Evolutionary conservation across 129 eudicot genomes (phyloP).

Genomic region (Flaveria trinervia): DNA sequence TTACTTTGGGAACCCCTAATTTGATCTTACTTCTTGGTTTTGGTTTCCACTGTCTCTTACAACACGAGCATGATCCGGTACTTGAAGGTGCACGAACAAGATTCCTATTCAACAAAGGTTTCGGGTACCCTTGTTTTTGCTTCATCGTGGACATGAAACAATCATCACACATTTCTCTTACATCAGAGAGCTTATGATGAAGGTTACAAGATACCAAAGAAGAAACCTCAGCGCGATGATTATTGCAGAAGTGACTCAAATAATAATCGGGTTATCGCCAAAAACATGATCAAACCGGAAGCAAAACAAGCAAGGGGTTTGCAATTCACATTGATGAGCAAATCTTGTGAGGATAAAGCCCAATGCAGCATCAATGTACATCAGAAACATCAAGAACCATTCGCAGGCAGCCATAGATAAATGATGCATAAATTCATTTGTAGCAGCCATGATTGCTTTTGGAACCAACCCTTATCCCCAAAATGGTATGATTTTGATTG

Average conservation of each 20-base stretch:
- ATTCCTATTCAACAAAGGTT: conserved; percentile 35
- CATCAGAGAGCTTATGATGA: conserved; percentile 70
- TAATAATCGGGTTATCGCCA: conserved; percentile 48
- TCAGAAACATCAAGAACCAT: conserved; percentile 81
- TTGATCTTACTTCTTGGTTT: conserved; percentile 48
- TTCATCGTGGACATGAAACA: conserved; percentile 63
- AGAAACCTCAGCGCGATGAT: conserved; percentile 63
- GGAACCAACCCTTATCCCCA: conserved; percentile 26
- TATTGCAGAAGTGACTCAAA: conserved; percentile 50
- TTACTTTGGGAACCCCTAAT: conserved; percentile 54
- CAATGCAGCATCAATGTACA: conserved; percentile 67
- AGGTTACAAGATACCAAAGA: conserved; percentile 55
- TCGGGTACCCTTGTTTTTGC: conserved; percentile 44
- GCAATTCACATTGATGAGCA: conserved; percentile 65
- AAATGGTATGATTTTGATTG: conserved; percentile 43
- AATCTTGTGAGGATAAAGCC: conserved; percentile 61
- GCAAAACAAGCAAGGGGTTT: conserved; percentile 77
- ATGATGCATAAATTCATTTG: conserved; percentile 42
- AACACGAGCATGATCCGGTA: conserved; percentile 67
- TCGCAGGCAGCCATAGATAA: conserved; percentile 72
- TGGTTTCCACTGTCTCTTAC: conserved; percentile 54
- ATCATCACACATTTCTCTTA: conserved; percentile 68
- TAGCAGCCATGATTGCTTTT: conserved; percentile 52
- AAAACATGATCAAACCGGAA: conserved; percentile 60
- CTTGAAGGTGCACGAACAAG: conserved; percentile 42